phyloP scores from a whole-genome alignment of 2,329 filamentous ascomycete species.

The Aspergillus sp. region DNA sequence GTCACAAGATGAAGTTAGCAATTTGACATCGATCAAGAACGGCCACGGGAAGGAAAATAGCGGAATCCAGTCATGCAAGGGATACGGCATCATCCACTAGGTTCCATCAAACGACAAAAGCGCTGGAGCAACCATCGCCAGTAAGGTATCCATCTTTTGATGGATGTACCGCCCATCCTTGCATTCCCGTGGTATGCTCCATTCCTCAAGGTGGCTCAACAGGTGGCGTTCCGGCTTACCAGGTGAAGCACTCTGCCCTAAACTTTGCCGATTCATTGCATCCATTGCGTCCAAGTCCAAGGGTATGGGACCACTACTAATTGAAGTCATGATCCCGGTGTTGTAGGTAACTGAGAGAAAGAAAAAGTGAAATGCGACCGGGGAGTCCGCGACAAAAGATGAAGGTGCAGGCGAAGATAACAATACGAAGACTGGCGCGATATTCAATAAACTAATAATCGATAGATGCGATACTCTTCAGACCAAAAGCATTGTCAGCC shows the following conservation, averaged over 20 bases:
- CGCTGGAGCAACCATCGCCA: not conserved
- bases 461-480: slow-evolving; percentile 6
- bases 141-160: not conserved
- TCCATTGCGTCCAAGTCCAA: slow-evolving; percentile 24
- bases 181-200: not conserved
- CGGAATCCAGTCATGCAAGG: not conserved
- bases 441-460: not conserved
- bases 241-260: slow-evolving; percentile 12
- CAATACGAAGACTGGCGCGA: not conserved
- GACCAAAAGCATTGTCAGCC: slow-evolving; percentile 20
- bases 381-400: slow-evolving; percentile 1
- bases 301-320: slow-evolving; percentile 28
- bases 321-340: slow-evolving; percentile 24
- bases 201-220: not conserved
- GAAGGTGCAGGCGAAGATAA: not conserved
- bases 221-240: slow-evolving; percentile 20
- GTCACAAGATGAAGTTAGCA: not conserved
- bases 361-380: slow-evolving; percentile 20
- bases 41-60: not conserved
- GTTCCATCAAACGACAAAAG: not conserved
- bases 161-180: not conserved
- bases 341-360: not conserved
- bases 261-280: slow-evolving; percentile 15
- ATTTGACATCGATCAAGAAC: not conserved
- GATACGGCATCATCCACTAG: not conserved